Evolutionary conservation across 768 basidiomycete genomes (phyloP).

Genomic region (Austroboletus eburneus): DNA sequence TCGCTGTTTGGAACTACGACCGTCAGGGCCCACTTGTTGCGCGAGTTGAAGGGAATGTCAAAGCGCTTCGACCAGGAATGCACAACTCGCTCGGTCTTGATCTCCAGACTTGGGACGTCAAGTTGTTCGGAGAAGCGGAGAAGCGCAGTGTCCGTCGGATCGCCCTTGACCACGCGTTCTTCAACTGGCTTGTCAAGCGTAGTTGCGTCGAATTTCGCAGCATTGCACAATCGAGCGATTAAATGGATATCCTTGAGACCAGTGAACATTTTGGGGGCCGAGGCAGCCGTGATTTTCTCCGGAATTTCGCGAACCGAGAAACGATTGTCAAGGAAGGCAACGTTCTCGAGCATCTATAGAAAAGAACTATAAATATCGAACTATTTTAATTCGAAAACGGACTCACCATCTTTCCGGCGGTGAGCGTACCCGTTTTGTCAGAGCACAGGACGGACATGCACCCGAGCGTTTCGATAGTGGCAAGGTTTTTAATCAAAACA

Average conservation of each 20-base stretch:
- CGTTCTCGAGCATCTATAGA: slow-evolving; percentile 34
- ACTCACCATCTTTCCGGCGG: slow-evolving; percentile 42
- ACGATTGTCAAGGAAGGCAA: slow-evolving; percentile 34
- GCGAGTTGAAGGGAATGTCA: slow-evolving; percentile 45
- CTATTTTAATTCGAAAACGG: background rate
- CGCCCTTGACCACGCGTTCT: slow-evolving; percentile 37
- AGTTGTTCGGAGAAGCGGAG: slow-evolving; percentile 42
- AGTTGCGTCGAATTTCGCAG: slow-evolving; percentile 44
- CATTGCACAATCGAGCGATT: slow-evolving; percentile 52
- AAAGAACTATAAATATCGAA: background rate
- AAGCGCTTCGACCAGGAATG: slow-evolving; percentile 24
- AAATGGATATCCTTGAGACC: slow-evolving; percentile 28
- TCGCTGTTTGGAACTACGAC: slow-evolving; percentile 22
- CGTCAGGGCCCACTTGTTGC: slow-evolving; percentile 55
- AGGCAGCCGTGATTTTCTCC: slow-evolving; percentile 5
- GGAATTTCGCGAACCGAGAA: slow-evolving; percentile 16
- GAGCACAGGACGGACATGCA: slow-evolving; percentile 48
- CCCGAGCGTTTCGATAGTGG: slow-evolving; percentile 51
- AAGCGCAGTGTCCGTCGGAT: slow-evolving; percentile 52
- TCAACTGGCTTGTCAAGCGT: slow-evolving; percentile 23
- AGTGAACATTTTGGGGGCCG: slow-evolving; percentile 8
- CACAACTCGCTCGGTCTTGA: slow-evolving; percentile 18
- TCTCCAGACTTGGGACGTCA: slow-evolving; percentile 14
- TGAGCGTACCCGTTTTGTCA: slow-evolving; percentile 52
- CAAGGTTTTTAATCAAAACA: slow-evolving; percentile 45